Base-by-base conservation (phyloP, 768 basidiomycete species). In the Amanita jacksonii region DNA sequence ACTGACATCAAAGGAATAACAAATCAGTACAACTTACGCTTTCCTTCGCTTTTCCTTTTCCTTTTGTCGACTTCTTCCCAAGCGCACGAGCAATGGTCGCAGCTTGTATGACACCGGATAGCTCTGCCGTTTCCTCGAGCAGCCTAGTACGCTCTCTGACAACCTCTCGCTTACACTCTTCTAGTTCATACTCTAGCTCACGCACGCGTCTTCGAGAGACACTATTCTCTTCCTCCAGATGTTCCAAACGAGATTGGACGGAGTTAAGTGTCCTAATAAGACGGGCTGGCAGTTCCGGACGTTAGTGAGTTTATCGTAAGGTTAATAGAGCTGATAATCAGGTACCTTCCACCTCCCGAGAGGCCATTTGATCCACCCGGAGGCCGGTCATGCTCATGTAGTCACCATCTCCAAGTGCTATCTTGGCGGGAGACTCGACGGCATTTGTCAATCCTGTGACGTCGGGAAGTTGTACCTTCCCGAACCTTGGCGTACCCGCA, bases 141-240 rank as follows among this genome's bases (percentile, higher is more conserved):
- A 85, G 66, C 19, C 76, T 63, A 2, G 79, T 79, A 10, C 85
- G 73, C 56, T 90, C 86, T 43, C 69, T 65, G 1, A 71, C 74
- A 2, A 86, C 81, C 35, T 92, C 85, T n/a, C 74, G 71, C 56
- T 84, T 87, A 51, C 85, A 86, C 10, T 74, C 74, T 49, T 94
- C 89, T 5, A 96, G 70, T 57, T 94, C 92, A 43, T 73, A 66
- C 61, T 96, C 92, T 2, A 96, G 71, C 55, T 94, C 91, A 28
- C 79, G 66, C n/a, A 96, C 85, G 13, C 90, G 72, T 19, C 85
- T 69, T 1, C 87, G 72, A 4, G 89, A 90, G 7, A 87, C 74
- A 3, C 79, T 69, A 51, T 93, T 93, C 55, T 94, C 87, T 0
- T 77, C 73, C 53, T 92, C 86, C 3, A 93, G 72, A 30, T 81